Base-by-base conservation (phyloP, 108 stramenopile species). In the Discostella stelligeroides region DNA sequence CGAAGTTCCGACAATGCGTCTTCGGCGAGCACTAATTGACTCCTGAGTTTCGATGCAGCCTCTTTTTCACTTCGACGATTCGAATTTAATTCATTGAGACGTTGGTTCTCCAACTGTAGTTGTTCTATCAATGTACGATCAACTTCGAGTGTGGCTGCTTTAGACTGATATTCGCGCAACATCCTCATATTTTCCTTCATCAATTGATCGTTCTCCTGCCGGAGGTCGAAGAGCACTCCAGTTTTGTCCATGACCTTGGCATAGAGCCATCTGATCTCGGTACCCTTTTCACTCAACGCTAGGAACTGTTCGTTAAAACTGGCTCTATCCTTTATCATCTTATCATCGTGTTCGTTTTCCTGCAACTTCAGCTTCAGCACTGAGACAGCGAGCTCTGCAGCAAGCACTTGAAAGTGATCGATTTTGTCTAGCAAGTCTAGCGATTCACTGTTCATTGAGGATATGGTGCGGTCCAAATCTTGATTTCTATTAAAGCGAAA, bases 1-100 rank as follows among this genome's bases (percentile, higher is more conserved):
- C 50, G 63, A 10, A 57, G 30, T 1, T 72, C 71, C 14, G 23
- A 39, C 15, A 72, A 53, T 21, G 60, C 28, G 27, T 63, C 39
- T 55, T 72, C 41, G 11, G 50, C 20, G 1, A 3, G 25, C 13
- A 51, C 14, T 40, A 71, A 42, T 15, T 71, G 37, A 2, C 18
- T 12, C 28, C 51, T 38, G 40, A 55, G 20, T 34, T 17, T 49
- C 3, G 51, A 55, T 55, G 49, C 39, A n/a, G 49, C 50, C 51
- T 60, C 39, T 43, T 51, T 41, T 24, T 71, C 70, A 10, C 38
- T 60, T 28, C 14, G 30, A 43, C 61, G 60, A 62, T 10, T 18
- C 1, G n/a, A 4, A 4, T 49, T 60, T 20, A 48, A 0, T 13
- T 50, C 30, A 14, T 23, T 29, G 30, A 70, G 47, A 11, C 37